A percentile compares a stretch with the other conserved stretches of the same genome.
Conservation (phyloP, 148 eudicot species). For the Camellia japonica region DNA sequence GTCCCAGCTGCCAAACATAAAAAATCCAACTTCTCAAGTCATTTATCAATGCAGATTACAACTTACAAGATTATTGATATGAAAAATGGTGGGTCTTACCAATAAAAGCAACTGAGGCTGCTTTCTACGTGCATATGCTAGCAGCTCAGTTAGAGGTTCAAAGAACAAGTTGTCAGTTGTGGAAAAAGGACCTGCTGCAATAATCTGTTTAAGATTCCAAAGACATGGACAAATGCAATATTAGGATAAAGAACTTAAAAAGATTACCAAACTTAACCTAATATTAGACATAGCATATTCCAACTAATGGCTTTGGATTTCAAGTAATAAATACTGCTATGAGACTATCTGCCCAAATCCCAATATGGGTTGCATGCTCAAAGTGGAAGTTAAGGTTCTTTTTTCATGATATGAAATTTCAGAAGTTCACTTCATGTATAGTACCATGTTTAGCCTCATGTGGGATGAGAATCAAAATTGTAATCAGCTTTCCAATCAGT, state of each 20-base stretch:
- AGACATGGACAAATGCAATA: neutral
- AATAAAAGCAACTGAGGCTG: slow-evolving; percentile 92
- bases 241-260: neutral
- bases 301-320: neutral
- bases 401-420: neutral
- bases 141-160: slow-evolving; percentile 83
- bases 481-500: neutral
- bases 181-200: slow-evolving; percentile 95
- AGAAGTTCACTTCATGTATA: no score
- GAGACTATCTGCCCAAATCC: neutral
- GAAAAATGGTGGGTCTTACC: slow-evolving; percentile 37
- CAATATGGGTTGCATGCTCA: neutral
- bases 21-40: slow-evolving; percentile 13
- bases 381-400: neutral
- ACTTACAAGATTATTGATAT: slow-evolving; percentile 10
- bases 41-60: slow-evolving; percentile 5
- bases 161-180: slow-evolving; percentile 87
- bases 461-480: neutral
- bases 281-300: slow-evolving; percentile 3
- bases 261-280: neutral
- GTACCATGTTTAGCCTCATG: neutral
- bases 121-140: slow-evolving; percentile 91
- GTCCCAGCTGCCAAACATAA: slow-evolving; percentile 67
- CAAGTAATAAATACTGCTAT: neutral
- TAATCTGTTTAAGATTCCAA: slow-evolving; percentile 47